Evolutionary conservation across 768 basidiomycete species (phyloP), one percentile per base, ranked within the genome.

Genomic region (Pisolithus albus): DNA sequence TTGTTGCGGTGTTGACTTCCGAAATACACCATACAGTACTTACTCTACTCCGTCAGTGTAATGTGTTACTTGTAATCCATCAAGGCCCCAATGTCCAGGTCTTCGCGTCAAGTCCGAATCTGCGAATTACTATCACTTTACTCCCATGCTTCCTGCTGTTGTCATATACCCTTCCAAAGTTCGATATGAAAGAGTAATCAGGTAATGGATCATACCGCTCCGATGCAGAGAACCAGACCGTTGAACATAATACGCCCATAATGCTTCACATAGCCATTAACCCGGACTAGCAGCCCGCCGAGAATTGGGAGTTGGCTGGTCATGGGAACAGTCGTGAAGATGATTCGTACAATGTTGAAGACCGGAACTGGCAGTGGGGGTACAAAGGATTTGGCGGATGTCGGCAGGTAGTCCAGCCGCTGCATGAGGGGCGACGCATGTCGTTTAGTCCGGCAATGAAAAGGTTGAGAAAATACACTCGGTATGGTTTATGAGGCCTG

Each of bases 221-320:
- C 16, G 19, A 18, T n/a, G 40, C 18, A 8, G 48, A 49, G 26
- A 49, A 49, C 70, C 70, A 71, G 11, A 71, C 54, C 0, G 70
- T 71, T 8, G 70, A 68, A 32, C 70, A 70, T n/a, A 70, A 62
- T 13, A 72, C 63, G 2, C 70, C 69, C 24, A 72, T 59, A 36
- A 72, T 68, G 13, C 61, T 60, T 23, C 4, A 69, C 53, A 49
- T 67, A 67, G n/a, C 52, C 49, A 38, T 66, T 64, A 32, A 62
- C 57, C 38, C 61, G 54, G 36, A 51, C 7, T 3, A 51, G 19
- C 42, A 44, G 23, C 9, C 42, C 50, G 13, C 32, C 34, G 16
- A 32, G 11, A 32, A 45, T 7, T n/a, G n/a, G 21, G 21, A 23
- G 21, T 4, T 23, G 21, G 21, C 21, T 23, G 4, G 21, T 23